Percentiles rank a stretch among this genome's conserved stretches.
Evolutionary conservation across 2,329 filamentous ascomycete species (phyloP).

Genomic region (Fusarium heterosporum): DNA sequence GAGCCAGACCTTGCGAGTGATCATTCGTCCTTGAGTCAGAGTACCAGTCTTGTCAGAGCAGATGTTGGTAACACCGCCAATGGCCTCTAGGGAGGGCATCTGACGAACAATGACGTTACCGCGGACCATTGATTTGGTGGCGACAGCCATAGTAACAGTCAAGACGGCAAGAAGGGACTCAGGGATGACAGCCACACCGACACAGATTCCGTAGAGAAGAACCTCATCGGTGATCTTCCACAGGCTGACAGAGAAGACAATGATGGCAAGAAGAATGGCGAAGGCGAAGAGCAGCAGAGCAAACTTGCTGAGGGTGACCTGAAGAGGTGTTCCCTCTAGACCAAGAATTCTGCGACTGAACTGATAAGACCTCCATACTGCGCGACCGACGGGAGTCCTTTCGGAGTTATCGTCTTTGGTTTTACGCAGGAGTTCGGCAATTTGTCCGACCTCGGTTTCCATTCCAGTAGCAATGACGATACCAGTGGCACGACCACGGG

Average conservation of each 20-base stretch:
- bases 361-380: constrained; percentile 58
- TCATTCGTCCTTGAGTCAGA: constrained; percentile 74
- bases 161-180: constrained; percentile 76
- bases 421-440: constrained; percentile 75
- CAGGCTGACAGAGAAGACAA: constrained; percentile 70
- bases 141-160: constrained; percentile 77
- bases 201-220: constrained; percentile 70
- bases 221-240: constrained; percentile 67
- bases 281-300: constrained; percentile 83
- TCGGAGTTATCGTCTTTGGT: constrained; percentile 59
- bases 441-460: constrained; percentile 80
- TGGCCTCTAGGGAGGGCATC: constrained; percentile 72
- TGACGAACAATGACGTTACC: constrained; percentile 75
- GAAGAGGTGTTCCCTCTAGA: constrained; percentile 82
- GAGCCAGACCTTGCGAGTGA: constrained; percentile 72
- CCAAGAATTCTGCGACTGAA: constrained; percentile 68
- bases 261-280: constrained; percentile 70
- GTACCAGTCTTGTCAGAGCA: constrained; percentile 80
- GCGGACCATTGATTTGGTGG: constrained; percentile 72
- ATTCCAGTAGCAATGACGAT: constrained; percentile 78
- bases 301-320: constrained; percentile 87
- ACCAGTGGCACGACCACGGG: constrained; percentile 75
- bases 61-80: constrained; percentile 77
- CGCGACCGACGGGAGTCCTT: constrained; percentile 57
- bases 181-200: constrained; percentile 72